phyloP scores from a whole-genome alignment of 306 rosid species.

The Medicago arabica region DNA sequence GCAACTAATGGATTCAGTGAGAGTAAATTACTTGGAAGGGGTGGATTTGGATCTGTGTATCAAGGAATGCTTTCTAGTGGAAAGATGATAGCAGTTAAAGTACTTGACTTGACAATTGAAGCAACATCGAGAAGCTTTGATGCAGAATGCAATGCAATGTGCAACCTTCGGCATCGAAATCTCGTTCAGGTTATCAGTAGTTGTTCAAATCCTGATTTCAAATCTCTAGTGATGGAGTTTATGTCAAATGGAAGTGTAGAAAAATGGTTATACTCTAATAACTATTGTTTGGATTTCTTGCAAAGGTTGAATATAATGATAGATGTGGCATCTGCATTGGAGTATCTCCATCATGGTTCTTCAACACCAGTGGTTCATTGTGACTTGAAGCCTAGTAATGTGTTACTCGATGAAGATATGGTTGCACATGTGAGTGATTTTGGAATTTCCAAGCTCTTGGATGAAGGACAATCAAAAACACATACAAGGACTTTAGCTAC shows the following conservation, averaged over 20 bases:
- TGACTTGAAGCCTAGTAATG: conserved; percentile 19
- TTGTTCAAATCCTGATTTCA: conserved; percentile 37
- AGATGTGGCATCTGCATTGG: conserved; percentile 47
- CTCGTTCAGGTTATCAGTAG: conserved; percentile 30
- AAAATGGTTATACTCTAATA: conserved; percentile 36
- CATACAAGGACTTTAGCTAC: conserved; percentile 39
- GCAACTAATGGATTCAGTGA: conserved; percentile 35
- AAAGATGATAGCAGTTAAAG: conserved; percentile 36
- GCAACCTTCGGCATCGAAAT: conserved; percentile 41
- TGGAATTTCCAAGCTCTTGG: conserved; percentile 43
- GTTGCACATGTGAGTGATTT: conserved; percentile 36
- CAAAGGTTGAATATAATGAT: conserved; percentile 47
- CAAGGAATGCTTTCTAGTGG: conserved; percentile 42
- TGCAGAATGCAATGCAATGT: conserved; percentile 42
- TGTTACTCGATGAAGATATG: background rate
- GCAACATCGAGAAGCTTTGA: conserved; percentile 26
- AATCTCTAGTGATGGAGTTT: conserved; percentile 39
- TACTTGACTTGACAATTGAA: conserved; percentile 28
- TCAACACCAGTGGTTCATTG: conserved; percentile 16
- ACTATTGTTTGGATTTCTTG: conserved; percentile 36
- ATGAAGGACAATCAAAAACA: conserved; percentile 29
- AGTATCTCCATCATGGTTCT: conserved; percentile 40
- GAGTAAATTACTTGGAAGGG: conserved; percentile 37
- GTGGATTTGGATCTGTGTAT: conserved; percentile 41
- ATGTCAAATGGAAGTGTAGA: conserved; percentile 45